A percentile compares a stretch with the other conserved stretches of the same genome.
phyloP scores from a whole-genome alignment of 345 rosid species.

The Arabis hirsuta region DNA sequence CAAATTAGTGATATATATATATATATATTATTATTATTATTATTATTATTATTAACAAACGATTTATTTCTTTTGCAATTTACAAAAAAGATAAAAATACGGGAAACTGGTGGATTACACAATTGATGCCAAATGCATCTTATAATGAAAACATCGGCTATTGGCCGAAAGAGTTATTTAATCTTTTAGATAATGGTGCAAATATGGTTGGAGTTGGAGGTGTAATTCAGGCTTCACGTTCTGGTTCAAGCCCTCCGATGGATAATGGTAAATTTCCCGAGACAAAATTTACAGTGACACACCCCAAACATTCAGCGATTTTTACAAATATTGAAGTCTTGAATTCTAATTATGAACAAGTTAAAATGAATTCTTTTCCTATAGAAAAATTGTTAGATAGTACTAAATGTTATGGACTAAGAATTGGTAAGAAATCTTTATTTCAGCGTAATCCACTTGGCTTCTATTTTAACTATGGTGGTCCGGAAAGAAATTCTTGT shows the following conservation, averaged over 20 bases:
- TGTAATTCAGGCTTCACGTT: too few species aligned
- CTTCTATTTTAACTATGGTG: neutral
- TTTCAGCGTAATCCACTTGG: neutral
- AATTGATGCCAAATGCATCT: neutral
- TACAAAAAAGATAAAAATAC: slow-evolving; percentile 1
- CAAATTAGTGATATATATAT: neutral
- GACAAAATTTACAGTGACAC: neutral
- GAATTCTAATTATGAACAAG: neutral
- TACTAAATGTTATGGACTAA: neutral
- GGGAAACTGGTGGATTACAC: slow-evolving; percentile 21
- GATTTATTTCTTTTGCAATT: neutral
- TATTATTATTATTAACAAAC: neutral
- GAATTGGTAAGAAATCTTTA: neutral
- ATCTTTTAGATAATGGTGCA: too few species aligned
- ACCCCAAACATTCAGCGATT: neutral
- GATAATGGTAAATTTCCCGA: too few species aligned
- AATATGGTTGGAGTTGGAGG: too few species aligned
- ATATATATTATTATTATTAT: too few species aligned
- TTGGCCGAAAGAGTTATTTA: slow-evolving; percentile 18
- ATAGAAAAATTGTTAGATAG: neutral
- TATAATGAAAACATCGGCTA: slow-evolving; percentile 17
- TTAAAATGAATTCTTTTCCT: neutral
- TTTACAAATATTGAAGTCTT: neutral
- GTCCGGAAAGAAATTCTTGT: too few species aligned
- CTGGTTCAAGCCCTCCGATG: too few species aligned